Conservation (phyloP, 345 rosid genomes). For the Sisymbrium irio region DNA sequence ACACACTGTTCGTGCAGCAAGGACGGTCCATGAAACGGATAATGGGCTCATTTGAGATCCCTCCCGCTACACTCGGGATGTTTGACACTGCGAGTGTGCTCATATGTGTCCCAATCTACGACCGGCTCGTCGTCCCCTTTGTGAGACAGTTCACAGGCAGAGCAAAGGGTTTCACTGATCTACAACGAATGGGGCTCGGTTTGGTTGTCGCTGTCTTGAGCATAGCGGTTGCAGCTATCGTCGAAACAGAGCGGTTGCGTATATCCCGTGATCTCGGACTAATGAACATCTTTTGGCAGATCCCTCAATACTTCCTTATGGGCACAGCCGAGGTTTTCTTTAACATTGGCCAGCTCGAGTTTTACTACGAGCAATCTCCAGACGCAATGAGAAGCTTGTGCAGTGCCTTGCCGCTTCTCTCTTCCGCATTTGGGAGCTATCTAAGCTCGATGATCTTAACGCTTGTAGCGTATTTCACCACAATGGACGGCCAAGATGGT, state of each 20-base stretch:
- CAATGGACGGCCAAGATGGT: constrained; percentile 45
- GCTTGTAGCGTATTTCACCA: constrained; percentile 44
- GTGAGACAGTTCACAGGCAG: constrained; percentile 30
- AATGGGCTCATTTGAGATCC: too few species aligned
- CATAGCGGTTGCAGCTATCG: constrained; percentile 43
- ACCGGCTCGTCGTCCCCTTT: too few species aligned
- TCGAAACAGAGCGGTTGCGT: constrained; percentile 43
- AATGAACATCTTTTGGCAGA: constrained; percentile 68
- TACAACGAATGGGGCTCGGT: constrained; percentile 60
- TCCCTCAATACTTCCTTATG: constrained; percentile 67
- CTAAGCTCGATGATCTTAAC: constrained; percentile 72
- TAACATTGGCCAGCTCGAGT: constrained; percentile 69
- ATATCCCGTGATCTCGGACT: constrained; percentile 49
- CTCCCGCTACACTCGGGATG: too few species aligned
- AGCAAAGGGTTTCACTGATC: constrained; percentile 53
- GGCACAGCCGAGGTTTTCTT: constrained; percentile 83
- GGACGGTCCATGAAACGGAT: too few species aligned
- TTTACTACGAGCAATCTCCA: constrained; percentile 86
- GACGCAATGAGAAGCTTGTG: constrained; percentile 88
- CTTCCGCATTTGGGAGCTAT: constrained; percentile 66
- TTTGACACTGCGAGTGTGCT: too few species aligned
- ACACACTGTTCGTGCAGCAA: too few species aligned
- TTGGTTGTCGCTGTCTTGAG: constrained; percentile 52
- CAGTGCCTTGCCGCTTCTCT: constrained; percentile 63
- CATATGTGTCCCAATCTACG: too few species aligned